These are phyloP conservation scores for Leersia perrieri DNA, from an alignment of 176 grass and related monocot species.

Conservation along the genomic window DNA sequence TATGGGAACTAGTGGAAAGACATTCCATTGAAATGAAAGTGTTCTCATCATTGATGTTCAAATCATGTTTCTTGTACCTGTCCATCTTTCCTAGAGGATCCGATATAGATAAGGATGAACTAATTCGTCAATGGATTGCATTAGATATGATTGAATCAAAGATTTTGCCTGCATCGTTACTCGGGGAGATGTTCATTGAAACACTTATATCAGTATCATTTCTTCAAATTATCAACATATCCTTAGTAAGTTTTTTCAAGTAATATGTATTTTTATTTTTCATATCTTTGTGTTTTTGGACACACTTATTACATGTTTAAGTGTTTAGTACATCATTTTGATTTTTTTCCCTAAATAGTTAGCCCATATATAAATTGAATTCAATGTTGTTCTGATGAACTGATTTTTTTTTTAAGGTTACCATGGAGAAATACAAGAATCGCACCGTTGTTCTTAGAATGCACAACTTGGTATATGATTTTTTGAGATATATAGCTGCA, in stretches of 20 bases:
- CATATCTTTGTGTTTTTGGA: too few species aligned
- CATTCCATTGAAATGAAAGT: not conserved
- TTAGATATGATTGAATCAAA: not conserved
- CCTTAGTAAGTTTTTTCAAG: not conserved
- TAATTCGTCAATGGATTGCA: conserved; percentile 26
- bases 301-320: too few species aligned
- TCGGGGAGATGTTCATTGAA: not conserved
- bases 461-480: conserved; percentile 29
- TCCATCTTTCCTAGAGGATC: conserved; percentile 17
- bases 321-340: too few species aligned
- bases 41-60: not conserved
- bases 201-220: not conserved
- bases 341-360: too few species aligned
- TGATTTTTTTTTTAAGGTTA: not conserved
- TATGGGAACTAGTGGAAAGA: conserved; percentile 1
- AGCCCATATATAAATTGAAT: too few species aligned
- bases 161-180: not conserved
- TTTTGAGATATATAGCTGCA: conserved; percentile 14
- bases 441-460: conserved; percentile 10
- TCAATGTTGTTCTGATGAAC: too few species aligned
- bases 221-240: not conserved
- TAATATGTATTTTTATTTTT: too few species aligned
- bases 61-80: conserved; percentile 28
- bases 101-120: not conserved
- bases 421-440: not conserved